Conservation (phyloP, 2,329 filamentous ascomycete genomes). For the Talaromyces pinophilus region DNA sequence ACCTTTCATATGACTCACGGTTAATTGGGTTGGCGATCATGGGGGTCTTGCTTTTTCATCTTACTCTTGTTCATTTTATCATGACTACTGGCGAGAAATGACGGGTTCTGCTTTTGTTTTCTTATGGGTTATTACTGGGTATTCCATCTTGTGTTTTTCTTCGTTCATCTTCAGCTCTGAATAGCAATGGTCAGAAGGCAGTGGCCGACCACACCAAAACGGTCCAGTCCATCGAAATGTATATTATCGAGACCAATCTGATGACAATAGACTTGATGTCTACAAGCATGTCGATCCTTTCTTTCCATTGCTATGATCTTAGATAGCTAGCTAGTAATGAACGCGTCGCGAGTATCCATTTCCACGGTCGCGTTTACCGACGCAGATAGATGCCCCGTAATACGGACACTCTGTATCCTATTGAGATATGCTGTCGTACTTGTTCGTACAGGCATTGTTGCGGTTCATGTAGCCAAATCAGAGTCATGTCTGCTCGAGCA, state of each 20-base stretch:
- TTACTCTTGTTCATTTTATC: slow-evolving; percentile 32
- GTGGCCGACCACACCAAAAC: slow-evolving; percentile 14
- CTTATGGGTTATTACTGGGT: slow-evolving; percentile 44
- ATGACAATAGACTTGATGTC: slow-evolving; percentile 25
- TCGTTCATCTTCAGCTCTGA: slow-evolving; percentile 19
- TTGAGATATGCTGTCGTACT: background rate
- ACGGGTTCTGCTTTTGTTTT: slow-evolving; percentile 42
- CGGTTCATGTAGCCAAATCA: background rate
- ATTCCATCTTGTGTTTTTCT: slow-evolving; percentile 30
- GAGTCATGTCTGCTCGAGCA: background rate
- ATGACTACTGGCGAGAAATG: slow-evolving; percentile 48
- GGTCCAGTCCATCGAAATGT: slow-evolving; percentile 23
- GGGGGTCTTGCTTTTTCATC: slow-evolving; percentile 37
- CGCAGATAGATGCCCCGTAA: too few species aligned
- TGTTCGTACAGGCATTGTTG: background rate
- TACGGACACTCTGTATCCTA: background rate
- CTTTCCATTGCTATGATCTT: slow-evolving; percentile 5
- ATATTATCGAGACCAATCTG: slow-evolving; percentile 26
- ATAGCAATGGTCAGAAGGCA: slow-evolving; percentile 26
- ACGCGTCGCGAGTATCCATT: background rate
- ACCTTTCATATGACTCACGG: slow-evolving; percentile 31
- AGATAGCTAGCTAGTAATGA: slow-evolving; percentile 15
- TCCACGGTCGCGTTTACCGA: background rate
- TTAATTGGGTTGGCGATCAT: slow-evolving; percentile 44
- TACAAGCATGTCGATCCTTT: slow-evolving; percentile 21